Conservation (phyloP, 208 protist species). For the Trypanosoma cruzi region DNA sequence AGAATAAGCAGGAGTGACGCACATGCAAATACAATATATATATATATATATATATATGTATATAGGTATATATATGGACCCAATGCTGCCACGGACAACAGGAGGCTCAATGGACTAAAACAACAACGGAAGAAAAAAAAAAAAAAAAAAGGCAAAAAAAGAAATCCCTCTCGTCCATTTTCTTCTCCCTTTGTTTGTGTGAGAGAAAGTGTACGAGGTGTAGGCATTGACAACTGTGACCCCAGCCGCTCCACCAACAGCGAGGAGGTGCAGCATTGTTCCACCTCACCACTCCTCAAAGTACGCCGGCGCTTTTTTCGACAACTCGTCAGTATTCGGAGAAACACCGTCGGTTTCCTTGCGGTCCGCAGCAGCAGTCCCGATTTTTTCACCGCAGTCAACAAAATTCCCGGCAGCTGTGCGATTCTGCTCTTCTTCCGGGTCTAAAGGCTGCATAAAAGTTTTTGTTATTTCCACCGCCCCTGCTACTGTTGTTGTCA, state of each 20-base stretch:
- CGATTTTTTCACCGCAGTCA: not conserved
- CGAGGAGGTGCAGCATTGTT: not conserved
- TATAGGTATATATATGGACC: not conserved
- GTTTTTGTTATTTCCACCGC: not conserved
- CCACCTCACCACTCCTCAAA: slow-evolving; percentile 15
- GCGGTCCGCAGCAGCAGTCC: not conserved
- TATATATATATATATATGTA: no score
- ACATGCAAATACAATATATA: not conserved
- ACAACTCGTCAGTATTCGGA: not conserved
- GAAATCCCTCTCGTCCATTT: not conserved
- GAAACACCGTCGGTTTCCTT: not conserved
- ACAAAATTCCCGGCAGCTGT: not conserved
- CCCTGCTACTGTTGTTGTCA: not conserved
- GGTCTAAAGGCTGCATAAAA: not conserved
- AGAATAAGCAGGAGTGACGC: not conserved
- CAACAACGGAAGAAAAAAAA: not conserved
- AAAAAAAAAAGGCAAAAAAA: slow-evolving; percentile 13
- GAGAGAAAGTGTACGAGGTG: not conserved
- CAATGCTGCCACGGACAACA: not conserved
- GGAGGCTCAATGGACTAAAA: not conserved
- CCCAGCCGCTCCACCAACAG: not conserved
- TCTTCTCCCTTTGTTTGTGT: not conserved
- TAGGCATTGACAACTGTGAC: no score
- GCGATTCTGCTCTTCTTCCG: not conserved
- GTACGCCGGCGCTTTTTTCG: not conserved